Percentiles rank a stretch among this genome's conserved stretches.
Conservation (phyloP, 192 early-diverging fungal genomes). For the Endogone sp. region DNA sequence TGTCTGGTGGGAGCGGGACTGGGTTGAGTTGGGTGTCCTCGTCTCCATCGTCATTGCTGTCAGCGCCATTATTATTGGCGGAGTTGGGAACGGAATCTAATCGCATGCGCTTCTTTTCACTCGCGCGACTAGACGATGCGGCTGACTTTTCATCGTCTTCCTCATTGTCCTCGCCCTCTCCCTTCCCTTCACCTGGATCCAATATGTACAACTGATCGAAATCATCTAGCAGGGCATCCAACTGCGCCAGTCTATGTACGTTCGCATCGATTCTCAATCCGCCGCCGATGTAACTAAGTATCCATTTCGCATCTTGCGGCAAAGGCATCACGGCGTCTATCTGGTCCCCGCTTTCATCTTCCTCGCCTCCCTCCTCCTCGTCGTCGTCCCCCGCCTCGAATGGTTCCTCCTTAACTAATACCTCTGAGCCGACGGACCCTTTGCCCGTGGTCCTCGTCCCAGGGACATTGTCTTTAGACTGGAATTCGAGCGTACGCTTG, state of each 20-base stretch:
- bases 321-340: background rate
- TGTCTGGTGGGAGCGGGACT: too few relatives aligned
- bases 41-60: background rate
- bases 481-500: background rate
- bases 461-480: background rate
- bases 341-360: background rate
- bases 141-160: background rate
- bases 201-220: background rate
- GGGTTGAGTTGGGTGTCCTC: too few relatives aligned
- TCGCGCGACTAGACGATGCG: background rate
- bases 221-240: background rate
- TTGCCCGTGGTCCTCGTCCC: background rate
- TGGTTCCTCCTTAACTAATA: background rate
- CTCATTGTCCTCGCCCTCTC: background rate
- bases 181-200: background rate
- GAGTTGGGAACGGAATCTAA: background rate
- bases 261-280: background rate
- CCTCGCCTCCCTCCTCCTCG: background rate
- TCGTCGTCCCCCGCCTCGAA: background rate
- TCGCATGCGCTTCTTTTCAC: background rate
- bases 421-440: too few relatives aligned
- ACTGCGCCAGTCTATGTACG: background rate
- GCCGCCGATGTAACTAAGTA: background rate
- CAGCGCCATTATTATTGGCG: background rate
- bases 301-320: slow-evolving; percentile 3